A percentile compares a stretch with the other conserved stretches of the same genome.
These are phyloP conservation scores for Keqinozyma sinolaborantium DNA, from an alignment of 1,139 yeast species.

Conservation along the genomic window DNA sequence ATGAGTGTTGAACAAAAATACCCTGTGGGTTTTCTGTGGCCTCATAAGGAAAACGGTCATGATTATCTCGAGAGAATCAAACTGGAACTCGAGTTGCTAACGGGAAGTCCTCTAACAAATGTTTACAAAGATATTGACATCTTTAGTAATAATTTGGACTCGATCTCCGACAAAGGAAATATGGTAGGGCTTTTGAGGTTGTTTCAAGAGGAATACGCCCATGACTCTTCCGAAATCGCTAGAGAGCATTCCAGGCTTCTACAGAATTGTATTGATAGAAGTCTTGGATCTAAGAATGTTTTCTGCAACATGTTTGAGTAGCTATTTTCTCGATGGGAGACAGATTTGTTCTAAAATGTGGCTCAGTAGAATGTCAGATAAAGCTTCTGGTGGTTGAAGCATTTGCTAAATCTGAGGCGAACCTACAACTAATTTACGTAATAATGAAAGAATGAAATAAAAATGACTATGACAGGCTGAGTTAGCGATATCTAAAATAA, in stretches of 20 bases:
- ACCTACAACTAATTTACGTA: no score
- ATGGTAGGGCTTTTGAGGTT: conserved; percentile 41
- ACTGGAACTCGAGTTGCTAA: conserved; percentile 20
- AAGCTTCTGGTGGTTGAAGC: no score
- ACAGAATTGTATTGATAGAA: conserved; percentile 11
- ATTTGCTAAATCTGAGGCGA: no score
- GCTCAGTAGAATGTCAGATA: no score
- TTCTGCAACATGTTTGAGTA: conserved; percentile 13
- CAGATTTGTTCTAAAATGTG: no score
- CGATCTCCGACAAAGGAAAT: conserved; percentile 17
- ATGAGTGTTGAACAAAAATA: conserved; percentile 15
- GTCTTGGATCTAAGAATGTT: conserved; percentile 9
- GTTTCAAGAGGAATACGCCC: conserved; percentile 6
- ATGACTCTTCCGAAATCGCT: conserved; percentile 11
- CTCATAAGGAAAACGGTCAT: conserved; percentile 36
- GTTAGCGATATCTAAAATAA: no score
- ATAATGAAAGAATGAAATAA: no score
- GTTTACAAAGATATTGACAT: conserved; percentile 14
- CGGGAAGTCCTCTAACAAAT: conserved; percentile 15
- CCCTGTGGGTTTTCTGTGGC: no score
- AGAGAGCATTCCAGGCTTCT: conserved; percentile 13
- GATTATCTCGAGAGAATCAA: conserved; percentile 34
- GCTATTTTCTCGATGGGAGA: no score
- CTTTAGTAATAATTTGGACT: conserved; percentile 13
- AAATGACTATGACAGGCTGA: no score